Base-by-base conservation (phyloP, 139 green algal species). In the Trebouxia sp. region DNA sequence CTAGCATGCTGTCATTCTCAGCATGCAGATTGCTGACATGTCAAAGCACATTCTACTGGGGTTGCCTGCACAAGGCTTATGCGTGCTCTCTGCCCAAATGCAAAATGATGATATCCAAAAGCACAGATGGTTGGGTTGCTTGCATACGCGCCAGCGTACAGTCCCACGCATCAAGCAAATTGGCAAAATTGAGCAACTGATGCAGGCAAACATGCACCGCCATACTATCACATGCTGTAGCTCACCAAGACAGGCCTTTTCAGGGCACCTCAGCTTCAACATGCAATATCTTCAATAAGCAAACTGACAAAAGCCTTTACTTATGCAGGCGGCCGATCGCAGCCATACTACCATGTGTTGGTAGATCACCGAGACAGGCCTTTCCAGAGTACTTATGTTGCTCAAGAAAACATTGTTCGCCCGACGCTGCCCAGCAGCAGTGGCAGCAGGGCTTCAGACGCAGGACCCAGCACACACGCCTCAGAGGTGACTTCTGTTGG, bases 331-430 rank as follows among this genome's bases (percentile, higher is more conserved):
- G 88, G 88, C 26, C 51, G 87, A 47, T 26, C 65, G 6, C 88
- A 92, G 83, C 88, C 88, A 17, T 92, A 91, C 69, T 92, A 92
- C 80, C 76, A 82, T 0, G 87, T 92, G 6, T 85, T 92, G 10
- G 85, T 90, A 1, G 83, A 88, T 35, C 72, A 82, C 0, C 50
- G 69, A 15, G 85, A 88, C 81, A 58, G 83, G 26, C 78, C 50
- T 0, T 56, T 76, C 0, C 87, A 91, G 81, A 82, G 82, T 30
- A 92, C 87, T 0, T 92, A 92, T 47, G 88, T 92, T 1, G 87
- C 88, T 9, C 83, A 92, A 79, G 80, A 87, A 28, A 88, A 85
- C 74, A 79, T 83, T 30, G 38, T n/a, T 30, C 47, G 79, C 37
- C 42, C 41, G 39, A 56, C 39, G 17, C 14, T 58, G 14, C 12